phyloP scores from a whole-genome alignment of 2,329 filamentous ascomycete species.

The Phaeomoniella chlamydospora region DNA sequence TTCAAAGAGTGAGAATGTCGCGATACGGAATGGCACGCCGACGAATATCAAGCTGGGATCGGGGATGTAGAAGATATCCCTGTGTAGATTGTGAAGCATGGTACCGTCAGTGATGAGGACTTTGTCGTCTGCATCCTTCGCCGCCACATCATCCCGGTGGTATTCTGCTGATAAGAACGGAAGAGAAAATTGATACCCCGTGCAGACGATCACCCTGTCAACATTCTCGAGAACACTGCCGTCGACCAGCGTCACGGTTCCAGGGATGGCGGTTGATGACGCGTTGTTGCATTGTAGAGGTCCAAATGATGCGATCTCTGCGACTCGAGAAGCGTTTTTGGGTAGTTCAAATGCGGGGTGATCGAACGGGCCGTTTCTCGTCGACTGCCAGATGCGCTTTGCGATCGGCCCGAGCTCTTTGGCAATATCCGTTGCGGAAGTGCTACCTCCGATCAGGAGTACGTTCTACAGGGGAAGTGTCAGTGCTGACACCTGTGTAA shows the following conservation, averaged over 20 bases:
- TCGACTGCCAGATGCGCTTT: constrained; percentile 35
- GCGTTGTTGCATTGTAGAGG: constrained; percentile 3
- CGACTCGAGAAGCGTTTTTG: constrained; percentile 33
- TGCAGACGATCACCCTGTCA: constrained; percentile 48
- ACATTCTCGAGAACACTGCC: constrained; percentile 40
- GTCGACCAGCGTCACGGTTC: constrained; percentile 35
- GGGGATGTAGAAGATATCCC: constrained; percentile 55
- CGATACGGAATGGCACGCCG: constrained; percentile 51
- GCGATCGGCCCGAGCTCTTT: constrained; percentile 31
- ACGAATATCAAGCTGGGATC: constrained; percentile 50
- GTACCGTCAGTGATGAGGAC: constrained; percentile 49
- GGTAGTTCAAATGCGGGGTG: constrained; percentile 39
- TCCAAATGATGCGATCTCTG: constrained; percentile 34
- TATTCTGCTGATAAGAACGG: constrained; percentile 43
- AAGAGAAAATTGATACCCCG: constrained; percentile 52
- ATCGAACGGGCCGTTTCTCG: constrained; percentile 46
- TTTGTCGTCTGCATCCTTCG: constrained; percentile 33
- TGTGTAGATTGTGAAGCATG: constrained; percentile 52
- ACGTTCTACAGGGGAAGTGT: constrained; percentile 29
- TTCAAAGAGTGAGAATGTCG: constrained; percentile 56
- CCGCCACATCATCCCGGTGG: constrained; percentile 27
- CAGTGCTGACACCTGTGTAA: no score
- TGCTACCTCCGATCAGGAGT: constrained; percentile 39
- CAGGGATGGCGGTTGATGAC: constrained; percentile 25
- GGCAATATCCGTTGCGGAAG: constrained; percentile 41